Base-by-base conservation (phyloP, 768 basidiomycete species). In the Termitomyces bulborhizus region DNA sequence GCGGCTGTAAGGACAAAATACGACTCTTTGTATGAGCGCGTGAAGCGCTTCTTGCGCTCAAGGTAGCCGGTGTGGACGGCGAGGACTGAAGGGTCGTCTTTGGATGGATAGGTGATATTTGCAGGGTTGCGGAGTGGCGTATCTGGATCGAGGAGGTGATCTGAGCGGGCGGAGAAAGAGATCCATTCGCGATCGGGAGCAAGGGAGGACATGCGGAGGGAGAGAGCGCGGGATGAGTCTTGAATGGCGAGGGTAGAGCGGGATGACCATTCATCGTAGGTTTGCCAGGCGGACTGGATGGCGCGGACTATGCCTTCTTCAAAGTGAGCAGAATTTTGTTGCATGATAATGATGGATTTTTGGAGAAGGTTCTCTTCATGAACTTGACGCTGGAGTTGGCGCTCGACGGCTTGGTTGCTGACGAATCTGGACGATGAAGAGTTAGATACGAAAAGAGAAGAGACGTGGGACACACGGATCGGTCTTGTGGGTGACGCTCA, bases 331-430 rank as follows among this genome's bases (percentile, higher is more conserved):
- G 88, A 90, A 68, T 96, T 96, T 61, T 95, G 93, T 64, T 99
- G 96, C 84, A 96, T 98, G 69, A 99, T 95, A 65, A 99, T 86
- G 65, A 98, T 90, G 2, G 88, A 91, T 69, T 98, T 99, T 72
- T 99, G 96, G 13, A 99, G 84, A 0, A 94, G 85, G 67, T 99
- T 99, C 72, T 99, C 97, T 72, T 97, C 96, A 71, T 93, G 85
- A 44, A 98, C 91, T 73, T 98, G 95, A 62, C 90, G 91, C 59
- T 85, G 81, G 15, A 97, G 83, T 68, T 97, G 93, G 50, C 51
- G 81, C 75, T 53, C 76, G 72, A 96, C 93, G 54, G 36, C 43
- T 9, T 54, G 53, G 68, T 93, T 92, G 55, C 82, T 76, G 46
- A 90, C 77, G 67, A 79, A 88, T 11, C 84, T 86, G 15, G 1